A percentile compares a stretch with the other conserved stretches of the same genome.
Evolutionary conservation across 108 stramenopile species (phyloP).

Genomic region (Pseudonitzschia multiseries): DNA sequence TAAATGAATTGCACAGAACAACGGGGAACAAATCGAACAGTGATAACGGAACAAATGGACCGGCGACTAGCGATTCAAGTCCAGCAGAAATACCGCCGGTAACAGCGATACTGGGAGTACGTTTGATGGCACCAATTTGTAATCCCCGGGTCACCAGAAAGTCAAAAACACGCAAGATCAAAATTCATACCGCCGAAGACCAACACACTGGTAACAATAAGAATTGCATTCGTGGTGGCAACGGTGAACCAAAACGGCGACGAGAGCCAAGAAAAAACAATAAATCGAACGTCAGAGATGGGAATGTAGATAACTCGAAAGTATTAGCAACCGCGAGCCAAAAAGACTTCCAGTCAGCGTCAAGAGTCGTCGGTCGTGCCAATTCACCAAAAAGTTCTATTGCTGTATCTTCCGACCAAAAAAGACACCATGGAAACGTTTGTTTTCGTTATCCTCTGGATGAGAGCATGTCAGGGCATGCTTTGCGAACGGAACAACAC

Average conservation of each 20-base stretch:
- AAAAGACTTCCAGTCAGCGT: neutral
- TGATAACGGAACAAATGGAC: too few species aligned
- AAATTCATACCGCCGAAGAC: neutral
- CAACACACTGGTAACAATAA: neutral
- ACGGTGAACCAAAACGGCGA: neutral
- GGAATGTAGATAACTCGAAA: neutral
- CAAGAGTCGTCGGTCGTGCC: neutral
- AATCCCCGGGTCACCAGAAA: constrained; percentile 6
- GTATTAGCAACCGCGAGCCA: neutral
- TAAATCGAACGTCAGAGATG: neutral
- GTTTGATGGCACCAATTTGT: neutral
- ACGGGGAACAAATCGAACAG: too few species aligned
- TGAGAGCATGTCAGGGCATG: too few species aligned
- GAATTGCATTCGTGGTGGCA: neutral
- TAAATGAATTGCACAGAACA: too few species aligned
- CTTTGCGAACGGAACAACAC: neutral
- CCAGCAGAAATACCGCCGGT: neutral
- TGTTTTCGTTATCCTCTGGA: too few species aligned
- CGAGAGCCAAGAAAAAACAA: neutral
- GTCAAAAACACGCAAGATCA: neutral
- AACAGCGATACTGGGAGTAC: neutral
- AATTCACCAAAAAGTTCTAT: too few species aligned
- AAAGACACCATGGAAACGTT: too few species aligned
- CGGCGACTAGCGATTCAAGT: too few species aligned
- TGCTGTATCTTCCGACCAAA: too few species aligned